These are phyloP conservation scores for Solanum aculeatissimum DNA, from an alignment of 305 asterid genomes.

Conservation along the genomic window DNA sequence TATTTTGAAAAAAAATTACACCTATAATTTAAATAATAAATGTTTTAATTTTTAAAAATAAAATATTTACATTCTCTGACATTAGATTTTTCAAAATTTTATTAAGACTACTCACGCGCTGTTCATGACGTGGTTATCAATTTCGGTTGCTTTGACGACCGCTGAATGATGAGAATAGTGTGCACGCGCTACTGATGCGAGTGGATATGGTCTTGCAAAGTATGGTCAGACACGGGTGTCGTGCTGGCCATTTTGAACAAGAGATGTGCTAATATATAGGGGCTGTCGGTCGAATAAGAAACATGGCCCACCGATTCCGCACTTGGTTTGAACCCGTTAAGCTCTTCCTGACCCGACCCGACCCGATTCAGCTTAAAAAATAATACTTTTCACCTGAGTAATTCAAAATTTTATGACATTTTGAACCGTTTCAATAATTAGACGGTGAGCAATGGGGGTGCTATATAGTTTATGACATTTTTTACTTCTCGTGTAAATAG, in stretches of 20 bases:
- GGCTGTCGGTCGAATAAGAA: constrained; percentile 8
- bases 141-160: background rate
- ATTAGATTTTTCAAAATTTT: background rate
- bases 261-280: background rate
- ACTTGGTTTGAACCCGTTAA: background rate
- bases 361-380: background rate
- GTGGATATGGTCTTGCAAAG: background rate
- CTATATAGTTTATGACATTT: background rate
- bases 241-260: background rate
- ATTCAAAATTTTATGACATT: background rate
- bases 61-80: background rate
- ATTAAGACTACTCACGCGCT: background rate
- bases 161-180: background rate
- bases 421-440: no score
- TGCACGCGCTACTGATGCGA: background rate
- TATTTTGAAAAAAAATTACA: background rate
- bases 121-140: background rate
- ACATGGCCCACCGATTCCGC: background rate
- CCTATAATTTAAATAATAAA: background rate
- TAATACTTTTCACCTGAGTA: background rate
- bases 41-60: background rate
- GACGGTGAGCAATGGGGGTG: background rate
- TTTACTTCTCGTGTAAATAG: background rate
- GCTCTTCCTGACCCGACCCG: background rate
- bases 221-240: background rate